These are phyloP conservation scores for Chlorella sp. DNA, from an alignment of 139 green algal species.

Conservation along the genomic window DNA sequence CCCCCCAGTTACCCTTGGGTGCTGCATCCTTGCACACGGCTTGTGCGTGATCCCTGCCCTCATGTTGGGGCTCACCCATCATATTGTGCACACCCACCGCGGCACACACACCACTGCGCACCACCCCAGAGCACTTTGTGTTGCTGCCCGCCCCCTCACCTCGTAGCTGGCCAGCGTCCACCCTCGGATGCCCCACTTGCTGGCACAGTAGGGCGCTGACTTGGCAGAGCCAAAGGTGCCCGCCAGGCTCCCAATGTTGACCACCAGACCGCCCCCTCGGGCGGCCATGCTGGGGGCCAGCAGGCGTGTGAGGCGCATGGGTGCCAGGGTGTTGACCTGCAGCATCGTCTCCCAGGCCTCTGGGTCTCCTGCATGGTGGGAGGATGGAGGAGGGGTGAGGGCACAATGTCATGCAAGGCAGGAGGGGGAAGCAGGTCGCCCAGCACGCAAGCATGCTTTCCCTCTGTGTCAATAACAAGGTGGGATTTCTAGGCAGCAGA, in stretches of 20 bases:
- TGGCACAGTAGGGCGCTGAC: slow-evolving; percentile 45
- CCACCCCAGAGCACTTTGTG: neutral
- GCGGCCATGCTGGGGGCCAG: slow-evolving; percentile 47
- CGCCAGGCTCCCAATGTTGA: slow-evolving; percentile 55
- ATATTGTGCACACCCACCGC: too few species aligned
- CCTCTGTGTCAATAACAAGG: slow-evolving; percentile 3
- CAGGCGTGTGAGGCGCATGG: slow-evolving; percentile 51
- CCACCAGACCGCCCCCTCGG: slow-evolving; percentile 26
- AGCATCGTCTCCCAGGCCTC: slow-evolving; percentile 3
- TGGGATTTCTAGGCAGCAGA: neutral
- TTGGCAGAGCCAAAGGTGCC: slow-evolving; percentile 35
- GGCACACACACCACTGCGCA: neutral
- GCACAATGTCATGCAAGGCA: neutral
- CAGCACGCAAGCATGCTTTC: neutral
- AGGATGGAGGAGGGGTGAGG: neutral
- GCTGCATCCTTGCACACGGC: too few species aligned
- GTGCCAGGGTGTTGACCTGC: slow-evolving; percentile 42
- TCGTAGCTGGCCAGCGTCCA: slow-evolving; percentile 48
- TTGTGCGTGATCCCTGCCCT: too few species aligned
- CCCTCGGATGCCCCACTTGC: slow-evolving; percentile 54
- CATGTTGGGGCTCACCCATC: too few species aligned
- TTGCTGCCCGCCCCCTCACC: neutral
- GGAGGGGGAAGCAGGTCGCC: neutral
- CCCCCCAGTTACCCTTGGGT: too few species aligned
- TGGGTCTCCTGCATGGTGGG: neutral